These are phyloP conservation scores for Diplodia scrobiculata DNA, from an alignment of 2,329 filamentous ascomycete species.

Conservation along the genomic window DNA sequence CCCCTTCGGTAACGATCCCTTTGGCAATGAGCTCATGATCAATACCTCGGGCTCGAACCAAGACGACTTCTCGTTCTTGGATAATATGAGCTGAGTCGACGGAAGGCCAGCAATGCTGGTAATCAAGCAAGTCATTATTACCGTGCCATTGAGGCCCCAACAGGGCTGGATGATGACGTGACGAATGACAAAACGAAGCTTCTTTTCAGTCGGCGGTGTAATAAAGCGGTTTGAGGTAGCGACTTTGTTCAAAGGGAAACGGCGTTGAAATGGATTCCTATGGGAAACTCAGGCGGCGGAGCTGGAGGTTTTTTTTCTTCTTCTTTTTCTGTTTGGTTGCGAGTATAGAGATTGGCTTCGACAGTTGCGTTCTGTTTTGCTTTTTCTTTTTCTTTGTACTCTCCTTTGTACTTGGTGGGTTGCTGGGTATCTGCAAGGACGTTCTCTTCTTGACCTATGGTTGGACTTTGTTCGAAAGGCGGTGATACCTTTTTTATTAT, in stretches of 20 bases:
- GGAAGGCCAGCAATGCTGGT: neutral
- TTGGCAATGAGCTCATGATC: slow-evolving; percentile 23
- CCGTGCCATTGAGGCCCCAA: neutral
- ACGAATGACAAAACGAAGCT: slow-evolving; percentile 20
- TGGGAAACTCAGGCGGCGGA: slow-evolving; percentile 1
- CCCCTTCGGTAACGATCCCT: slow-evolving; percentile 17
- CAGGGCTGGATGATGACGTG: slow-evolving; percentile 19
- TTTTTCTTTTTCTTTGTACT: slow-evolving; percentile 19
- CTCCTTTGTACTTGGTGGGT: slow-evolving; percentile 18
- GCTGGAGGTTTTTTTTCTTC: neutral
- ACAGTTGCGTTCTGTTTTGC: slow-evolving; percentile 17
- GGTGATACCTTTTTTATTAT: slow-evolving; percentile 21
- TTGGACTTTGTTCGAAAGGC: slow-evolving; percentile 8
- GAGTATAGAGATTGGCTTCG: slow-evolving; percentile 22
- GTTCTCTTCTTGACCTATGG: slow-evolving; percentile 18
- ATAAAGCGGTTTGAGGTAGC: slow-evolving; percentile 16
- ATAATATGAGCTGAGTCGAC: slow-evolving; percentile 13
- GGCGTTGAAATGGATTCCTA: slow-evolving; percentile 15
- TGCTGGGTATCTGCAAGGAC: neutral
- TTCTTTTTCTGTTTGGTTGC: neutral
- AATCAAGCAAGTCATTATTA: neutral
- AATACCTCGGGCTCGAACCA: slow-evolving; percentile 16
- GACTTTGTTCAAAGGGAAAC: slow-evolving; percentile 24
- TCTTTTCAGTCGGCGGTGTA: slow-evolving; percentile 22
- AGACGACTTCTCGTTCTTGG: slow-evolving; percentile 17